Evolutionary conservation across 257 asterid species (phyloP).

Genomic region (Henckelia pumila): DNA sequence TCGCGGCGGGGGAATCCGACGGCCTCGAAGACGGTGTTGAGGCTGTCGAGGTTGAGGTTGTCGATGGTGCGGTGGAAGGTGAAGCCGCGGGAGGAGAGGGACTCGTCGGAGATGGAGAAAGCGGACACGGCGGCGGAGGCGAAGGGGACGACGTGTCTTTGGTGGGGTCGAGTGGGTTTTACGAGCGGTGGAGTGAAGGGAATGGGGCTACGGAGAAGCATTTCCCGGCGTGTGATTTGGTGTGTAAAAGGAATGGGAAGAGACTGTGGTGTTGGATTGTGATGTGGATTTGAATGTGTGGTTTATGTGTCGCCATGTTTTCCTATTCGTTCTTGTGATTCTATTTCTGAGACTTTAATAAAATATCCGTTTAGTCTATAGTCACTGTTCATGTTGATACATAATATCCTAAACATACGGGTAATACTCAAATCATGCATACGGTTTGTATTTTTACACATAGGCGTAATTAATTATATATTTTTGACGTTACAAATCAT

Average conservation of each 20-base stretch:
- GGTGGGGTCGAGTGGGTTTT: slow-evolving; percentile 28
- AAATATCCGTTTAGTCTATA: too few species aligned
- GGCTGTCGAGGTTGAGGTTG: slow-evolving; percentile 72
- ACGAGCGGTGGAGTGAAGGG: slow-evolving; percentile 31
- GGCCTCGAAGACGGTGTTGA: slow-evolving; percentile 72
- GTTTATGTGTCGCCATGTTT: not conserved
- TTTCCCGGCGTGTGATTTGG: slow-evolving; percentile 16
- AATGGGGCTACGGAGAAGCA: slow-evolving; percentile 57
- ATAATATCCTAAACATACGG: too few species aligned
- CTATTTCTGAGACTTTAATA: too few species aligned
- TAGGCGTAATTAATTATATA: too few species aligned
- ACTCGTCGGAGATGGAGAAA: slow-evolving; percentile 56
- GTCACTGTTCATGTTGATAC: too few species aligned
- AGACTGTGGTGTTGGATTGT: slow-evolving; percentile 6
- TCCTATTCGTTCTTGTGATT: too few species aligned
- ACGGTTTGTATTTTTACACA: too few species aligned
- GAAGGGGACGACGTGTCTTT: slow-evolving; percentile 24
- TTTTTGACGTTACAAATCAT: too few species aligned
- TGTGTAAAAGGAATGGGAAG: too few species aligned
- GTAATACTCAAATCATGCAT: too few species aligned
- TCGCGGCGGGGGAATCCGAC: slow-evolving; percentile 92
- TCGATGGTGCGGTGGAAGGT: slow-evolving; percentile 58
- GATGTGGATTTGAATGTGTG: not conserved
- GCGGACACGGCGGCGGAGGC: slow-evolving; percentile 24
- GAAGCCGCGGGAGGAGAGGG: slow-evolving; percentile 73